These are phyloP conservation scores for Austroboletus niveus DNA, from an alignment of 1,284 basidiomycete genomes.

Conservation along the genomic window DNA sequence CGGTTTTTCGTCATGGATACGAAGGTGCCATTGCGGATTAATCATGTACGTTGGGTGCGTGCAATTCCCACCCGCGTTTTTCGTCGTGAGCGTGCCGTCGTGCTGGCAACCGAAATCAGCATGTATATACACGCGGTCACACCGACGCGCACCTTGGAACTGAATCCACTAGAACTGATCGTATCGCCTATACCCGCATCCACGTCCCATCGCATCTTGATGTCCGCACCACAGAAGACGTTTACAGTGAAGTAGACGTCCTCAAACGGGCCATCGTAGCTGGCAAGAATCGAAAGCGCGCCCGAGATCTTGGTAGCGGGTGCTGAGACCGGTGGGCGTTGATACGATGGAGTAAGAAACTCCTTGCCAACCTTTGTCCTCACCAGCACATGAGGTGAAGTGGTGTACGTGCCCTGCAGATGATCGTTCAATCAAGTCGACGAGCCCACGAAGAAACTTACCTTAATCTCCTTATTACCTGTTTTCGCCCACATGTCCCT, in stretches of 20 bases:
- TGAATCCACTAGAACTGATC: slow-evolving; percentile 8
- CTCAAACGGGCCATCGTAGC: slow-evolving; percentile 60
- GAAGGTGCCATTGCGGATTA: slow-evolving; percentile 86
- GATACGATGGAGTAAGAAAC: neutral
- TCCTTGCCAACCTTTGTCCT: slow-evolving; percentile 14
- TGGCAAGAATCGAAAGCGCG: slow-evolving; percentile 53
- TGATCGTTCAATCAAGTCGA: slow-evolving; percentile 2
- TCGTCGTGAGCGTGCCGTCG: slow-evolving; percentile 61
- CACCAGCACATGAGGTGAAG: slow-evolving; percentile 76
- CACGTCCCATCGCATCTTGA: slow-evolving; percentile 49
- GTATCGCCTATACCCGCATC: slow-evolving; percentile 13
- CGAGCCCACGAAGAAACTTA: slow-evolving; percentile 14
- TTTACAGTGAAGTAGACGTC: slow-evolving; percentile 66
- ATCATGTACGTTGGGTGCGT: slow-evolving; percentile 78
- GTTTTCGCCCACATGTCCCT: slow-evolving; percentile 19
- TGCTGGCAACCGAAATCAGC: slow-evolving; percentile 41
- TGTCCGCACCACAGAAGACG: slow-evolving; percentile 46
- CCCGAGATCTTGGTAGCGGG: slow-evolving; percentile 32
- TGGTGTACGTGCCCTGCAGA: slow-evolving; percentile 70
- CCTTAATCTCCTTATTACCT: slow-evolving; percentile 37
- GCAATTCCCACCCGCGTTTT: slow-evolving; percentile 83
- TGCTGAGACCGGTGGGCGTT: neutral
- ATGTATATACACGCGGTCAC: neutral
- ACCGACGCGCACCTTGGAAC: slow-evolving; percentile 16
- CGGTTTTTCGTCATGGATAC: slow-evolving; percentile 38